These are phyloP conservation scores for Magnolia sinica DNA, from an alignment of 164 flowering plant genomes.

Conservation along the genomic window DNA sequence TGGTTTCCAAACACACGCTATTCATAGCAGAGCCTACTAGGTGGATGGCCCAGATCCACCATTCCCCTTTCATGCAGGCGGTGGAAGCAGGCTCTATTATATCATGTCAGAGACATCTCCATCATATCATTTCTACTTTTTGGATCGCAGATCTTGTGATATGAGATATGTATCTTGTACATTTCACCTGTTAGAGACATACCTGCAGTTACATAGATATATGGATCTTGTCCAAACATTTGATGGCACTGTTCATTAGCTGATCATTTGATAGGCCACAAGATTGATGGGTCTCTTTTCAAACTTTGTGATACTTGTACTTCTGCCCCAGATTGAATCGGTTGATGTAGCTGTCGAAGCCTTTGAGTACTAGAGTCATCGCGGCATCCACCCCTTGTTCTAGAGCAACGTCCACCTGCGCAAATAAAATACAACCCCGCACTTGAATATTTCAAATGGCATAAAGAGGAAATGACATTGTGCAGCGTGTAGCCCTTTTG, in stretches of 20 bases:
- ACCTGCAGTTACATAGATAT: too few relatives aligned
- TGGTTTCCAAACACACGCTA: too few relatives aligned
- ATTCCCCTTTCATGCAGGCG: too few relatives aligned
- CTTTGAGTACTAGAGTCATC: conserved; percentile 54
- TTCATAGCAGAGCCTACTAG: too few relatives aligned
- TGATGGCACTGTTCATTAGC: not conserved
- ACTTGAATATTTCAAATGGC: not conserved
- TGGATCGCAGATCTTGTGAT: too few relatives aligned
- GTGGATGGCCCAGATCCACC: too few relatives aligned
- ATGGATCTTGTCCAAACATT: not conserved
- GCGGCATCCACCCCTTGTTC: conserved; percentile 79
- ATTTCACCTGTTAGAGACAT: too few relatives aligned
- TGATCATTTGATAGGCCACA: not conserved
- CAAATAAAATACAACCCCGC: not conserved
- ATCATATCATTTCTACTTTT: too few relatives aligned
- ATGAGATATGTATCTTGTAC: too few relatives aligned
- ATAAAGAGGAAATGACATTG: not conserved
- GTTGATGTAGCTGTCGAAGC: conserved; percentile 50
- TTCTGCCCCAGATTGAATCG: conserved; percentile 88
- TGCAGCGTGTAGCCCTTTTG: not conserved
- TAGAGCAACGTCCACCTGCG: conserved; percentile 76
- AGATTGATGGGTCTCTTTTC: conserved; percentile 6
- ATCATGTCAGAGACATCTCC: too few relatives aligned
- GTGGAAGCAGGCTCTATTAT: too few relatives aligned
- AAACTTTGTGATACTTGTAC: conserved; percentile 86